Evolutionary conservation across 1,284 basidiomycete species (phyloP), one percentile per base, ranked within the genome.

Genomic region (Melanopsichium pennsylvanicum): DNA sequence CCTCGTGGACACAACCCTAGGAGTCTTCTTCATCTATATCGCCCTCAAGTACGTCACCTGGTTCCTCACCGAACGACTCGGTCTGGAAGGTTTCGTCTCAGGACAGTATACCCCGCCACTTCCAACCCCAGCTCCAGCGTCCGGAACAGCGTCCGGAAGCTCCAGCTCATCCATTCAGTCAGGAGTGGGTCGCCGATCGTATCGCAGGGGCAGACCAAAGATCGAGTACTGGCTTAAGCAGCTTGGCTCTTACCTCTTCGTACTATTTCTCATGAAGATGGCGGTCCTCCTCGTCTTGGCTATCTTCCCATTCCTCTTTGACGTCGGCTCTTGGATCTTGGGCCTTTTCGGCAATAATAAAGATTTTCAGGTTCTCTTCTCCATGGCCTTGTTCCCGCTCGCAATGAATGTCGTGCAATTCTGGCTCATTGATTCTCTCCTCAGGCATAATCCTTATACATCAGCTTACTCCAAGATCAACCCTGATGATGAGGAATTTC

Each of bases 341-440:
- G 86, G 87, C 60, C 92, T 91, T 88, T 88, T 92, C 22, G 87
- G 85, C 44, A 70, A 66, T 16, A 70, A 84, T 83, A 46, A 87
- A 83, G 61, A 68, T 16, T 40, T 63, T 13, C 78, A 78, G 43
- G 77, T 83, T 23, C 72, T 83, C 36, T 76, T 69, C 74, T 89
- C 89, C 29, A 95, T 97, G 91, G 91, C 92, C 50, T 80, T 97
- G 41, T 94, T 96, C 83, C 94, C 94, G 1, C 88, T 94, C 60
- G 84, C 89, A 55, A 96, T 96, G 93, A 97, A 81, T 51, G 67
- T 71, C 10, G 27, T 79, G 13, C 72, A 77, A 50, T 80, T 80
- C 72, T 80, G 77, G 77, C 67, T 80, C 27, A 75, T 80, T 46
- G 78, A 80, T 40, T 72, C 75, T 12, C 62, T 80, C 13, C 67